Percentiles rank a stretch among this genome's conserved stretches.
Evolutionary conservation across 805 yeast species (phyloP).

Genomic region (Kuraishia molischiana): DNA sequence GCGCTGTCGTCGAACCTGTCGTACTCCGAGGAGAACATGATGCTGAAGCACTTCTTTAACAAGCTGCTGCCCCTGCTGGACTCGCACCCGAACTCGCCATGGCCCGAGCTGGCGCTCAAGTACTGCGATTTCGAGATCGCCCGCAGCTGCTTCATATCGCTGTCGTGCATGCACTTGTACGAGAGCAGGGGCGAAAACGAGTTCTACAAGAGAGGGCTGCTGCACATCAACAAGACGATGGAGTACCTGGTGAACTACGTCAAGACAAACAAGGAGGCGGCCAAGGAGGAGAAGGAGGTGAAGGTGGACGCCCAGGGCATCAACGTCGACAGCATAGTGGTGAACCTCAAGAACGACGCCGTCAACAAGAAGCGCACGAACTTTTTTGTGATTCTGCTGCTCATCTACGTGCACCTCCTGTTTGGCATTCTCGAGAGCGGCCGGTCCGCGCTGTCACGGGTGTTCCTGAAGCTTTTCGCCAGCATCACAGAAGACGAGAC

Average conservation of each 20-base stretch:
- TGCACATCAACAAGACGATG: slow-evolving; percentile 48
- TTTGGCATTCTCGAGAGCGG: slow-evolving; percentile 48
- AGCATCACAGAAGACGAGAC: slow-evolving; percentile 36
- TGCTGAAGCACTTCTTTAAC: slow-evolving; percentile 46
- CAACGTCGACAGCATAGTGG: slow-evolving; percentile 24
- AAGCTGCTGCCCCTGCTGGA: slow-evolving; percentile 42
- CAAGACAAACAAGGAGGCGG: slow-evolving; percentile 6
- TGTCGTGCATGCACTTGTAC: slow-evolving; percentile 48
- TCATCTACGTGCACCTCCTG: slow-evolving; percentile 43
- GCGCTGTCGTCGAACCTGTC: slow-evolving; percentile 6
- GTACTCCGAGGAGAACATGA: slow-evolving; percentile 40
- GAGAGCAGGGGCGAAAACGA: slow-evolving; percentile 43
- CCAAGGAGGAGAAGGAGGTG: slow-evolving; percentile 8
- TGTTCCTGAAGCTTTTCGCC: slow-evolving; percentile 38
- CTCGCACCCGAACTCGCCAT: slow-evolving; percentile 51
- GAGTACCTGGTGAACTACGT: slow-evolving; percentile 39
- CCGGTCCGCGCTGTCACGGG: slow-evolving; percentile 38
- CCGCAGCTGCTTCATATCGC: slow-evolving; percentile 44
- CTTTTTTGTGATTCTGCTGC: slow-evolving; percentile 36
- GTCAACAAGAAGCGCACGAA: slow-evolving; percentile 25
- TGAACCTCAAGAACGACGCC: slow-evolving; percentile 26
- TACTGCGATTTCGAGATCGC: slow-evolving; percentile 52
- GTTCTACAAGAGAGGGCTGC: slow-evolving; percentile 40
- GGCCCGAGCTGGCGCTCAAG: slow-evolving; percentile 49
- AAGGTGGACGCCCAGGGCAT: slow-evolving; percentile 6